These are phyloP conservation scores for Trebouxiophyceae sp. DNA, from an alignment of 163 green algal species.

Conservation along the genomic window DNA sequence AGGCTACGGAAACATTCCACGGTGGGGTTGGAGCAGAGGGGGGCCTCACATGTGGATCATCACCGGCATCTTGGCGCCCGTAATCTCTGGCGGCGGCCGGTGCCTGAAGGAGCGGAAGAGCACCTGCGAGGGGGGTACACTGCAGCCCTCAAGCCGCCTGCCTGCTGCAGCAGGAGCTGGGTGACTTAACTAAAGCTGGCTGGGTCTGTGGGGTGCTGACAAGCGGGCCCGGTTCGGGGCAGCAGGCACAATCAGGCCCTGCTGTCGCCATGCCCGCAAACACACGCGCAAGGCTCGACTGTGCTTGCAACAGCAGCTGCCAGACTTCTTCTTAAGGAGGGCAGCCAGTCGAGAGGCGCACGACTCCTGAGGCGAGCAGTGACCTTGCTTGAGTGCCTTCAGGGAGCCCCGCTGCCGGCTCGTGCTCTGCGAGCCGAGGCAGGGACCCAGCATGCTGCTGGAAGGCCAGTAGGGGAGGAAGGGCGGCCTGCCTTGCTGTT, in stretches of 20 bases:
- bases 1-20: no score
- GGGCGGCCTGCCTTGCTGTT: conserved; percentile 21
- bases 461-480: not conserved
- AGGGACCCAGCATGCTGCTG: no score
- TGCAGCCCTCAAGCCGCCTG: not conserved
- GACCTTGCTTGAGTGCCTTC: not conserved
- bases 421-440: no score
- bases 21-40: no score
- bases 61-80: conserved; percentile 44
- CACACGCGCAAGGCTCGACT: not conserved
- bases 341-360: no score
- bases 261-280: not conserved
- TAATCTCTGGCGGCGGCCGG: conserved; percentile 15
- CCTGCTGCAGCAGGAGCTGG: not conserved
- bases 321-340: no score
- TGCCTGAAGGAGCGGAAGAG: conserved; percentile 75
- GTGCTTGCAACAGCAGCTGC: no score
- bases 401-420: not conserved
- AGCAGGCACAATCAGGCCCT: not conserved
- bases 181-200: not conserved
- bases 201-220: not conserved
- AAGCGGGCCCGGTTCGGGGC: not conserved
- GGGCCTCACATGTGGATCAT: conserved; percentile 68
- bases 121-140: conserved; percentile 17
- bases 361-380: no score